A percentile compares a stretch with the other conserved stretches of the same genome.
These are phyloP conservation scores for Pulveroboletus sp. DNA, from an alignment of 768 basidiomycete genomes.

Conservation along the genomic window DNA sequence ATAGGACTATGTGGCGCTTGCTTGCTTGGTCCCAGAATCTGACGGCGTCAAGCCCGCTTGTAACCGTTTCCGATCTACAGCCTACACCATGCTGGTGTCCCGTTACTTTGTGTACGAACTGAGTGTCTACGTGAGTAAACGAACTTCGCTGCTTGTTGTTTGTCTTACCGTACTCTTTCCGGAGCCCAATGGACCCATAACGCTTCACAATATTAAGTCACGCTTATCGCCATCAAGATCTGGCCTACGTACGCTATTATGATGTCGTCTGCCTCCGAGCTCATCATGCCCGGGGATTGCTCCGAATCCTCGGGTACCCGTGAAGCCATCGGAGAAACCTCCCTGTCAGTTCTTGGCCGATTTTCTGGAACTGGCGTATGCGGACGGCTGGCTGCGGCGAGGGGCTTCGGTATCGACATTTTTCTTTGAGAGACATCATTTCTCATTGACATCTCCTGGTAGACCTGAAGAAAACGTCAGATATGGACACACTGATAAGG, in stretches of 20 bases:
- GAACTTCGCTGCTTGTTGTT: not conserved
- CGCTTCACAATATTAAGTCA: too few species aligned
- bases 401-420: not conserved
- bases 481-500: not conserved
- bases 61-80: conserved; percentile 6
- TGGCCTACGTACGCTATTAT: too few species aligned
- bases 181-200: too few species aligned
- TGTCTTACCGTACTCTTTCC: conserved; percentile 1
- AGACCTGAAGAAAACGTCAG: not conserved
- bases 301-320: too few species aligned
- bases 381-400: not conserved
- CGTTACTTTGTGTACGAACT: conserved; percentile 12
- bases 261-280: too few species aligned
- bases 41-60: conserved; percentile 1
- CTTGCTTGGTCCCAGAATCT: conserved; percentile 5
- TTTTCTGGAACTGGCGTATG: too few species aligned
- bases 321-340: too few species aligned
- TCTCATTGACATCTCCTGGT: not conserved
- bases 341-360: too few species aligned
- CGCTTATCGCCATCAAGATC: too few species aligned
- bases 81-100: conserved; percentile 1
- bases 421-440: not conserved
- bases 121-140: not conserved
- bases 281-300: too few species aligned
- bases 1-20: conserved; percentile 9